Percentiles rank a stretch among this genome's conserved stretches.
phyloP scores from a whole-genome alignment of 306 rosid genomes.

The Chamaecrista fasciculata region DNA sequence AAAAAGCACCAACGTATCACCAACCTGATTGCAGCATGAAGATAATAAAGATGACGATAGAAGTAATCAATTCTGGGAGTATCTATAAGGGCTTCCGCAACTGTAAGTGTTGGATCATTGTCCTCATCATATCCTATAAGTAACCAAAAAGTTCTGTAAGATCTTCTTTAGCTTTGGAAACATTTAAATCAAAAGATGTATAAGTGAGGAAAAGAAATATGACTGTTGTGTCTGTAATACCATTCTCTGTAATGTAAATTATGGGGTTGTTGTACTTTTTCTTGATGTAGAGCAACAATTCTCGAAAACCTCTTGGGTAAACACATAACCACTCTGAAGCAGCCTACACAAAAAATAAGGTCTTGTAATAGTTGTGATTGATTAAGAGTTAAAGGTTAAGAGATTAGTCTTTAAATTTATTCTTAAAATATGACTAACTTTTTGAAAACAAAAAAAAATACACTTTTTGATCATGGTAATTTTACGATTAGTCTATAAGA shows the following conservation, averaged over 20 bases:
- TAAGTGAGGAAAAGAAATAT: too few species aligned
- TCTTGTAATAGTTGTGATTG: too few species aligned
- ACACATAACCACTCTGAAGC: background rate
- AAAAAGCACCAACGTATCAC: background rate
- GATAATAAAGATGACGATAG: conserved; percentile 38
- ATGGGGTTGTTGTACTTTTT: background rate
- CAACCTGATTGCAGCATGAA: conserved; percentile 41
- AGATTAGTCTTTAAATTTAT: too few species aligned
- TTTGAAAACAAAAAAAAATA: too few species aligned
- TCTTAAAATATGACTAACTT: too few species aligned
- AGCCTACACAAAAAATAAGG: background rate
- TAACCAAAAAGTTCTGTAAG: background rate
- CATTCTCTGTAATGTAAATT: background rate
- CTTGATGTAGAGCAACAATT: background rate
- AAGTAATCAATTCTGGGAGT: conserved; percentile 39
- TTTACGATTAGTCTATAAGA: too few species aligned
- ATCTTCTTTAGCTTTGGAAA: background rate
- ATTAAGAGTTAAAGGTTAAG: too few species aligned
- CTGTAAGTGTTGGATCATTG: conserved; percentile 34
- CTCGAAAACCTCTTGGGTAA: background rate
- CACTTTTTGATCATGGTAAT: too few species aligned
- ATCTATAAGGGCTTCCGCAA: conserved; percentile 39
- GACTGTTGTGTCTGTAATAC: too few species aligned
- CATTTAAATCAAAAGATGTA: too few species aligned
- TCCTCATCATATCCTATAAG: conserved; percentile 39